Base-by-base conservation (phyloP, 306 rosid species). In the Luffa acutangula region DNA sequence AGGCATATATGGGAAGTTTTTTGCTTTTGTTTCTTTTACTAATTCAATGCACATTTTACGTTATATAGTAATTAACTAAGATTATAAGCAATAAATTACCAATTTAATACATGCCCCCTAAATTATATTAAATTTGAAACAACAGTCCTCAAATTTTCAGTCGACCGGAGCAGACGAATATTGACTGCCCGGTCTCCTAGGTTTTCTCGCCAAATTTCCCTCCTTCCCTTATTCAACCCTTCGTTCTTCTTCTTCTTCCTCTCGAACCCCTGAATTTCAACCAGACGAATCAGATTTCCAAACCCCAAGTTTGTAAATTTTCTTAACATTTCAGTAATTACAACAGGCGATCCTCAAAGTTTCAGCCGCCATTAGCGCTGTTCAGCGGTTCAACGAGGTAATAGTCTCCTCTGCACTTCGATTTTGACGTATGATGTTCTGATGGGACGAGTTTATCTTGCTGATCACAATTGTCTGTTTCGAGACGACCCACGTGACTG, bases 101-200 rank as follows among this genome's bases (percentile, higher is more conserved):
- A 42, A 53, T 36, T 33, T 6, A 3, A 25, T 48, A 33, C 39
- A 72, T 72, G 77, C 42, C 77, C 77, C 58, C 42, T 1, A 14
- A 73, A 49, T 48, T 48, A 73, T 70, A 46, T 49, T 73, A 49
- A 25, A 49, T 49, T 73, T 73, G 60, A 49, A 33, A 73, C 78
- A 73, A 25, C 6, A 72, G 43, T 72, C 76, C 77, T 18, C 53
- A 43, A 43, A 39, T 5, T 36, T 21, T 5, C 53, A n/a, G 76
- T 37, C 45, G 9, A 73, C 60, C 78, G 43, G 45, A 49, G 31
- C 31, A 25, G 25, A 73, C 15, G 45, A 73, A 48, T 49, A 48
- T 73, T 14, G 60, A 73, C 60, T 51, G 45, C 3, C 78, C 64
- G 78, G 78, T 34, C 34, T 53, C 13, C 78, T 75, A 75, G 78